Percentiles rank a stretch among this genome's conserved stretches.
These are phyloP conservation scores for Solanum piurae DNA, from an alignment of 257 asterid genomes.

Conservation along the genomic window DNA sequence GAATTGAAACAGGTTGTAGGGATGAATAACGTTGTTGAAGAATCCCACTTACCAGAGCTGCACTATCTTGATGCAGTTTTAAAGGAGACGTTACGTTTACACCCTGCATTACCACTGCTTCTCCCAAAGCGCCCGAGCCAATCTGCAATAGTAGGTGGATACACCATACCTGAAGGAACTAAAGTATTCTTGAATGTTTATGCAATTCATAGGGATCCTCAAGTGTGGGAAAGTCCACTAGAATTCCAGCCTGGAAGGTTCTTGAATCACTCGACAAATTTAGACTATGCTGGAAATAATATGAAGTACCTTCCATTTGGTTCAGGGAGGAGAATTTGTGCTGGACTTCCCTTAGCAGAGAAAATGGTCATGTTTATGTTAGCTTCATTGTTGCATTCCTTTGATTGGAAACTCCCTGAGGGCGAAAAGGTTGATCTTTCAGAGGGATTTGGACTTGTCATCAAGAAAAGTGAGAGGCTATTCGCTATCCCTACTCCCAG, in stretches of 20 bases:
- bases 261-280: neutral
- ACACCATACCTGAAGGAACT: constrained; percentile 24
- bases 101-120: constrained; percentile 27
- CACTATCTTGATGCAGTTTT: constrained; percentile 26
- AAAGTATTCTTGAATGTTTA: constrained; percentile 17
- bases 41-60: constrained; percentile 23
- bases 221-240: constrained; percentile 30
- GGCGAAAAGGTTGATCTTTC: constrained; percentile 16
- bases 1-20: constrained; percentile 29
- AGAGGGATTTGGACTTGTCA: constrained; percentile 23
- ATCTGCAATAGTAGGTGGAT: constrained; percentile 10
- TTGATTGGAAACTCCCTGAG: constrained; percentile 26
- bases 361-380: constrained; percentile 18
- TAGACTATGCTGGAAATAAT: constrained; percentile 23
- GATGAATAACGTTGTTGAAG: constrained; percentile 23
- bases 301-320: constrained; percentile 32
- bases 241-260: constrained; percentile 43
- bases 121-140: constrained; percentile 19
- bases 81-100: constrained; percentile 32
- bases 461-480: constrained; percentile 17
- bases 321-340: constrained; percentile 36
- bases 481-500: constrained; percentile 19
- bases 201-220: constrained; percentile 27
- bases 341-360: constrained; percentile 30
- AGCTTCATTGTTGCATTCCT: constrained; percentile 31